Percentiles rank a stretch among this genome's conserved stretches.
phyloP scores from a whole-genome alignment of 495 filamentous ascomycete species.

The Talaromyces trachyspermus region DNA sequence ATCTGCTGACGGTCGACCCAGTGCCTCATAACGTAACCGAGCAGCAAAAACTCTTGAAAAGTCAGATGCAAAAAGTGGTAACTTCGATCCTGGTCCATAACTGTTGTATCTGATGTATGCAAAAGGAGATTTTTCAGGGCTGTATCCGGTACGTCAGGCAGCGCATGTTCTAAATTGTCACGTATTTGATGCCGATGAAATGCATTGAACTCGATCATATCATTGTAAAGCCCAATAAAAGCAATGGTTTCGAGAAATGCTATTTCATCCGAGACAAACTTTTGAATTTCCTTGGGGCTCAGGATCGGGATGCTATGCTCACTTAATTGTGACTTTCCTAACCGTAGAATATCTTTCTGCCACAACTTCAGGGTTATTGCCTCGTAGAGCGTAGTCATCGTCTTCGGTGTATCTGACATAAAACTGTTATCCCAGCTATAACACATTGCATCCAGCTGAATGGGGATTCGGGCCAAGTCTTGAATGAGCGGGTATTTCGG shows the following conservation, averaged over 20 bases:
- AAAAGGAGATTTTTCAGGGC: slow-evolving; percentile 20
- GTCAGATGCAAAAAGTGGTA: slow-evolving; percentile 40
- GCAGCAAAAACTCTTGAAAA: slow-evolving; percentile 38
- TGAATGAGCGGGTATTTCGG: slow-evolving; percentile 23
- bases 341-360: slow-evolving; percentile 31
- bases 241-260: slow-evolving; percentile 26
- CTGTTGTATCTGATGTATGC: slow-evolving; percentile 18
- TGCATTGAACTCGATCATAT: slow-evolving; percentile 28
- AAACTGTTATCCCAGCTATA: slow-evolving; percentile 26
- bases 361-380: slow-evolving; percentile 29
- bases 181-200: slow-evolving; percentile 15
- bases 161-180: slow-evolving; percentile 9
- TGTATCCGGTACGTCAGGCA: slow-evolving; percentile 10
- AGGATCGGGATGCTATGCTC: background rate
- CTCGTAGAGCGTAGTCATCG: slow-evolving; percentile 36
- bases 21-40: slow-evolving; percentile 32
- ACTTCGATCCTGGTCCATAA: slow-evolving; percentile 7
- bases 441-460: slow-evolving; percentile 40
- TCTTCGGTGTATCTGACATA: slow-evolving; percentile 12
- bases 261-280: slow-evolving; percentile 15
- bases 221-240: slow-evolving; percentile 29
- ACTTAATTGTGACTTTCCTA: slow-evolving; percentile 15
- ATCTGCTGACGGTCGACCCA: slow-evolving; percentile 20
- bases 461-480: slow-evolving; percentile 35
- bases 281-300: slow-evolving; percentile 10